Conservation (phyloP, 441 rosid genomes). For the Gossypium gossypioides region DNA sequence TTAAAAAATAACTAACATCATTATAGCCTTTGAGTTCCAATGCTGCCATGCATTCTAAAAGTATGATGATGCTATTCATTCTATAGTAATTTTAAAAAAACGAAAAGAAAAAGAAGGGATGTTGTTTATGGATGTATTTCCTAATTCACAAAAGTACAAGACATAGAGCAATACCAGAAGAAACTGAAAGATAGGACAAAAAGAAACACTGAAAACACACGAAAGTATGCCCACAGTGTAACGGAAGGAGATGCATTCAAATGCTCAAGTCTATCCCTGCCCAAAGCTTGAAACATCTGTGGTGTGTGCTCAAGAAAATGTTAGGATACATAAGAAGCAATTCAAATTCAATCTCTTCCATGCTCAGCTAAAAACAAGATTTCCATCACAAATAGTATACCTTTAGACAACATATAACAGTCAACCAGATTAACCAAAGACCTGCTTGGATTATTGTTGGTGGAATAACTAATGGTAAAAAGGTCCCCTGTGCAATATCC, state of each 20-base stretch:
- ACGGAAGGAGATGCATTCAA: conserved; percentile 94
- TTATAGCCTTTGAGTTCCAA: background rate
- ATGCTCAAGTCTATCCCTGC: conserved; percentile 91
- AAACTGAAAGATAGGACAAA: conserved; percentile 67
- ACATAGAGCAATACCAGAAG: conserved; percentile 49
- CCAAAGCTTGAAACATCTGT: conserved; percentile 99
- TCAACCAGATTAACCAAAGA: conserved; percentile 86
- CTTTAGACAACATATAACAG: conserved; percentile 79
- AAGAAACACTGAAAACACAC: conserved; percentile 70
- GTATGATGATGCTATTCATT: background rate
- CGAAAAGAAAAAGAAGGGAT: background rate
- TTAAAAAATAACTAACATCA: background rate
- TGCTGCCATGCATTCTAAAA: background rate
- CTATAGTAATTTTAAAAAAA: background rate
- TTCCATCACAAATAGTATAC: conserved; percentile 27
- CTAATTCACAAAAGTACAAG: conserved; percentile 18
- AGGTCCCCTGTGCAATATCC: conserved; percentile 58
- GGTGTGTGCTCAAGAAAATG: conserved; percentile 15
- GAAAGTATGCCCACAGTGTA: conserved; percentile 77
- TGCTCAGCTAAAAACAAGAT: conserved; percentile 7
- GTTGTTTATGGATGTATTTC: background rate
- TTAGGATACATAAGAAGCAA: conserved; percentile 14
- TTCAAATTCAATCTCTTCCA: conserved; percentile 9
- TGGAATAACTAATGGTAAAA: conserved; percentile 82
- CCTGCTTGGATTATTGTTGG: conserved; percentile 73